These are phyloP conservation scores for Schizopora paradoxa DNA, from an alignment of 1,284 basidiomycete species.

Conservation along the genomic window DNA sequence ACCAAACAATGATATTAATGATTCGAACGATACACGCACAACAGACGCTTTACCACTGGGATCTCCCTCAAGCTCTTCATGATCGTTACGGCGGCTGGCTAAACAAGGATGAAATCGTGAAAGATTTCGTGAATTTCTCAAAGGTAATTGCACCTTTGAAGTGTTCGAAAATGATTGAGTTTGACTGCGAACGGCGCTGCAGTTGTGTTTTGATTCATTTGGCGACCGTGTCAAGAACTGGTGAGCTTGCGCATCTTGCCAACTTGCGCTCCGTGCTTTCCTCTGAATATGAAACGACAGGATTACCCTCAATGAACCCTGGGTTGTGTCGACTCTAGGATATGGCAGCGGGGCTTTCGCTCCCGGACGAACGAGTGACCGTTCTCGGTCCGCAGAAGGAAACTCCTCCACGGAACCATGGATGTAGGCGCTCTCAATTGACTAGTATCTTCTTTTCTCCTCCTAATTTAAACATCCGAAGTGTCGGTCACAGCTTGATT, in stretches of 20 bases:
- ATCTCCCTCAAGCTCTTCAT: conserved; percentile 64
- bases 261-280: too few relatives aligned
- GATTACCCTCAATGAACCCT: conserved; percentile 71
- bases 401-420: conserved; percentile 65
- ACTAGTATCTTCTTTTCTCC: conserved; percentile 10
- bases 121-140: conserved; percentile 62
- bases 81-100: conserved; percentile 72
- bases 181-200: conserved; percentile 7
- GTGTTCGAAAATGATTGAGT: conserved; percentile 5
- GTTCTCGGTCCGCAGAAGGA: conserved; percentile 47
- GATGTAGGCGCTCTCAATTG: conserved; percentile 43
- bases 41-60: conserved; percentile 78
- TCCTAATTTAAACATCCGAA: conserved; percentile 21
- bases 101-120: conserved; percentile 53
- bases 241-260: too few relatives aligned
- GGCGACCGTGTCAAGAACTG: conserved; percentile 74
- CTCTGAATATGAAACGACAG: too few relatives aligned
- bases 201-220: conserved; percentile 65
- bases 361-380: conserved; percentile 59
- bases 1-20: neutral
- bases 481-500: conserved; percentile 63
- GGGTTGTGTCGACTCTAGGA: conserved; percentile 62
- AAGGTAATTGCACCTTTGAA: conserved; percentile 31
- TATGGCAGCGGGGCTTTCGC: conserved; percentile 61
- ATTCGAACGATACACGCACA: neutral